Base-by-base conservation (phyloP, 176 grass and related monocot species). In the Phoenix roebelenii region DNA sequence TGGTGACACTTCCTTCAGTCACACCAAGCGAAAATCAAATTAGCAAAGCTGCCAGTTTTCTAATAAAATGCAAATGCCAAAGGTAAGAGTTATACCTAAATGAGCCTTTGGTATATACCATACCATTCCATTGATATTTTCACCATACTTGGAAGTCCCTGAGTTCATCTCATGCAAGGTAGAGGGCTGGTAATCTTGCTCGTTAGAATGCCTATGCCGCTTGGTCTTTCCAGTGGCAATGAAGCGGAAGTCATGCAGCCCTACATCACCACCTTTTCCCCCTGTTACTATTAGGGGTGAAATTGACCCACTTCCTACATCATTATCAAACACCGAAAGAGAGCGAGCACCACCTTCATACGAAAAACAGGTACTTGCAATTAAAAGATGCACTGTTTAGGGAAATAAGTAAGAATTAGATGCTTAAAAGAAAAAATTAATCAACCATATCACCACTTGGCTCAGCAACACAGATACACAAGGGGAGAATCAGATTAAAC, bases 31-130 rank as follows among this genome's bases (percentile, higher is more conserved):
- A 44, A 25, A 30, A 68, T 17, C 61, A 52, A 59, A 64, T 85
- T 51, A 85, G 69, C 16, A 67, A 68, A 76, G 55, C 68, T 61
- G 70, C 19, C 16, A 76, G 56, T 19, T 70, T 22, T 77, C 7
- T 44, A 74, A 15, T 57, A 24, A 75, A 30, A 7, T 75, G 51
- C 57, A 66, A 23, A 5, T 72, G 74, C 61, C 17, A 50, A 82
- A 64, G 54, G 60, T 68, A 6, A 58, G 15, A 64, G 29, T 70
- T 30, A 61, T 85, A 97, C 87, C 87, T 83, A 87, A 53, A 82
- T 97, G 92, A 60, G 92, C 92, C 69, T 85, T 97, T 67, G 92
- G 92, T 71, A 97, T 85, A 82, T 88, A 72, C 92, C 87, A 90
- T 19, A 97, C 70, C 74, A 90, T 90, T 52, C 86, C 83, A 80